phyloP scores from a whole-genome alignment of 139 green algal species.

The Gonium pectorale region DNA sequence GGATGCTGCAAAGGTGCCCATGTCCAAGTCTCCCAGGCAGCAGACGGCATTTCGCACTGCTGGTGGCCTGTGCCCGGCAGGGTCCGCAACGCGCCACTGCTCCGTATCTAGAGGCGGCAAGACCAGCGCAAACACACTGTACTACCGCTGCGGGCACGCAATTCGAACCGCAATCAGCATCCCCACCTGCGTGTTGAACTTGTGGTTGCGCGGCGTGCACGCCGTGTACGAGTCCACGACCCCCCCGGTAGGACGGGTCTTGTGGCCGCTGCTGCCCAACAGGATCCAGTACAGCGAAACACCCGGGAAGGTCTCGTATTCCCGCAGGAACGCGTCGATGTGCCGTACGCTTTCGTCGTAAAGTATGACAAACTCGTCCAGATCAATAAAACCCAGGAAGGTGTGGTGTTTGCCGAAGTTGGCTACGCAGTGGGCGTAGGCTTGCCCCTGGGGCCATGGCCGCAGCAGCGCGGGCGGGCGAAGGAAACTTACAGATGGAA shows the following conservation, averaged over 20 bases:
- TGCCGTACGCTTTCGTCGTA: not conserved
- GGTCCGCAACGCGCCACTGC: too few relatives aligned
- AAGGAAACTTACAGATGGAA: not conserved
- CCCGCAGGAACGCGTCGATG: slow-evolving; percentile 47
- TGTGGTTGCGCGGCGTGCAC: slow-evolving; percentile 44
- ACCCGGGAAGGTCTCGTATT: slow-evolving; percentile 45
- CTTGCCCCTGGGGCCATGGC: slow-evolving; percentile 28
- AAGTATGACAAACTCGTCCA: slow-evolving; percentile 58
- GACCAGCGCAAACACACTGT: too few relatives aligned
- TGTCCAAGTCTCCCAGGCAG: too few relatives aligned
- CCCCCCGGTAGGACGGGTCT: not conserved
- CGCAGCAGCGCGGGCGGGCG: not conserved
- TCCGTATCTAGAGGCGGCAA: too few relatives aligned
- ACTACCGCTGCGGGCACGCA: too few relatives aligned
- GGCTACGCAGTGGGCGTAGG: slow-evolving; percentile 50
- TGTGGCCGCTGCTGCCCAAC: slow-evolving; percentile 49
- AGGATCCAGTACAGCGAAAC: slow-evolving; percentile 56
- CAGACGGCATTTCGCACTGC: too few relatives aligned
- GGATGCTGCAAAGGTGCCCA: too few relatives aligned
- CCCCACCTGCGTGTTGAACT: slow-evolving; percentile 49
- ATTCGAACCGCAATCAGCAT: too few relatives aligned
- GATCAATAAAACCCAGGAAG: slow-evolving; percentile 62
- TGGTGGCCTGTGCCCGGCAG: too few relatives aligned
- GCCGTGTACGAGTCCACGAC: slow-evolving; percentile 41
- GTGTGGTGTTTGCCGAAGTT: slow-evolving; percentile 18